Base-by-base conservation (phyloP, 139 green algal species). In the Pycnococcus provasolii region DNA sequence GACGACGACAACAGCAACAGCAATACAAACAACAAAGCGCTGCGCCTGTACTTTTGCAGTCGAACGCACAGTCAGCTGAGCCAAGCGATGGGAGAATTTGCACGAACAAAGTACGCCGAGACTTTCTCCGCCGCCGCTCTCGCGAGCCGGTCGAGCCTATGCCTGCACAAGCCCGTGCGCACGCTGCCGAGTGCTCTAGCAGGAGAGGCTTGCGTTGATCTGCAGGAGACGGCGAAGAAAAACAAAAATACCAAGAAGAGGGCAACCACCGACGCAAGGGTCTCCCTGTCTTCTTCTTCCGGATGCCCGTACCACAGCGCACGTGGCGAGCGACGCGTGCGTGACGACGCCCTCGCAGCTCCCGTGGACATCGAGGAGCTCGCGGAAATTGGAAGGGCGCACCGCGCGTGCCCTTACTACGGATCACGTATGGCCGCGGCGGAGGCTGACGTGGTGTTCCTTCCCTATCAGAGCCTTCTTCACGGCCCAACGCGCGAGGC, bases 21-120 rank as follows among this genome's bases (percentile, higher is more conserved):
- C 2, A 47, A 52, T 50, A 48, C 67, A 45, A 53, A 66, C 7
- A 15, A 48, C 8, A 57, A 72, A 8, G 50, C 45, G 45, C 13
- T 65, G 4, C 9, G 55, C 44, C 42, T 37, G 60, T 13, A 51
- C 68, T 95, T 96, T 75, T 90, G 83, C 73, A 92, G 81, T 80
- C 72, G 92, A 8, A 97, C 92, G 4, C 92, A 98, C 79, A 95
- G 87, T 15, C 92, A 98, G 84, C 86, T 99, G 40, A 85, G 81
- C n/a, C 91, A 99, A 68, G 88, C 91, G 15, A 42, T 84, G 15
- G 66, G 60, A 37, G 80, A 78, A 54, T 42, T 80, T 13, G 60
- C 60, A 4, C 43, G 62, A 2, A 81, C 74, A 42, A 44, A 40
- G 9, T 81, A 79, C 43, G 44, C 73, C 2, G 58, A 61, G 13